phyloP scores from a whole-genome alignment of 2,329 filamentous ascomycete species.

The Xylariaceae sp. region DNA sequence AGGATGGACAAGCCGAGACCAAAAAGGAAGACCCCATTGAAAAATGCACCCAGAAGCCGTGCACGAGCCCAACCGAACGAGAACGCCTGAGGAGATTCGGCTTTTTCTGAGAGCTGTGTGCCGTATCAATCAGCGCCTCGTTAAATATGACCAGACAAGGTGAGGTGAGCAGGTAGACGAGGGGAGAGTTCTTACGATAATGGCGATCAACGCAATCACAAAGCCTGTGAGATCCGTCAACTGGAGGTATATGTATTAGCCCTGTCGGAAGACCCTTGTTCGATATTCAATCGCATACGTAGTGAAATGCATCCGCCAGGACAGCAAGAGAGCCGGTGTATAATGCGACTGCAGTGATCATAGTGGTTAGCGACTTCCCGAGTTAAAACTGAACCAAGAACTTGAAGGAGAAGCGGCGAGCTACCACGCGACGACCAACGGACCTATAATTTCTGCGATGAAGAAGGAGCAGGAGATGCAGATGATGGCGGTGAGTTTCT shows the following conservation, averaged over 20 bases:
- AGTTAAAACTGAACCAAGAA: background rate
- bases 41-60: slow-evolving; percentile 69
- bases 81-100: slow-evolving; percentile 51
- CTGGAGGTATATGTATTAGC: no score
- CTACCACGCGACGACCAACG: slow-evolving; percentile 13
- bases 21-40: slow-evolving; percentile 71
- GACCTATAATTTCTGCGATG: slow-evolving; percentile 45
- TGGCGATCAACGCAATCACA: slow-evolving; percentile 58
- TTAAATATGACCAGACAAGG: no score
- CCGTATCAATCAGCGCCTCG: no score
- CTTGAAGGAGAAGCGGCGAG: no score
- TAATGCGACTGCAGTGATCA: slow-evolving; percentile 30
- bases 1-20: slow-evolving; percentile 68
- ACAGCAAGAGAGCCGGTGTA: slow-evolving; percentile 65
- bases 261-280: no score
- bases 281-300: no score
- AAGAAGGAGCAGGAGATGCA: slow-evolving; percentile 47
- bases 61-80: slow-evolving; percentile 75
- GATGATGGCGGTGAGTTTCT: slow-evolving; percentile 44
- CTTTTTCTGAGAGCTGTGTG: slow-evolving; percentile 50
- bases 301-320: slow-evolving; percentile 74
- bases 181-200: slow-evolving; percentile 44
- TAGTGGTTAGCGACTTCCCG: slow-evolving; percentile 2
- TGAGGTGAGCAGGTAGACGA: background rate
- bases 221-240: slow-evolving; percentile 68